Evolutionary conservation across 2,329 filamentous ascomycete species (phyloP), one percentile per base, ranked within the genome.

Genomic region (Aureobasidium sp.): DNA sequence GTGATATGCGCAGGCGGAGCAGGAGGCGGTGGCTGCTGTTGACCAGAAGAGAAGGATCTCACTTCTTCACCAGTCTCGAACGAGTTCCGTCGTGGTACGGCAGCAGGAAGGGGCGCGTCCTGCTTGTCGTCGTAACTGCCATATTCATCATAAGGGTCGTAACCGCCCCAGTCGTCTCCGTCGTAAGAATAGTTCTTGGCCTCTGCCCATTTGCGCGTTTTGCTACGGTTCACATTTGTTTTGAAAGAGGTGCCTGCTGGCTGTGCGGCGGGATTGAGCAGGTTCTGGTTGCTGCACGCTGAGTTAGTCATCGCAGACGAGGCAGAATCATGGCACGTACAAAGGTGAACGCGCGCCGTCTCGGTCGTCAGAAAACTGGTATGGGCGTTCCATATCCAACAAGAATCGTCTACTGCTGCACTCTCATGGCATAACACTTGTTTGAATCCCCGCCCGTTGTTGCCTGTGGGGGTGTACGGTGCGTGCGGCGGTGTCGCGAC

Each of bases 161-260:
- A 78, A 47, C 84, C 88, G 39, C 91, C 93, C 92, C 93, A 97
- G 70, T 96, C 93, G 69, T 95, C 91, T 65, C 92, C 93, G 69
- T 93, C 92, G 71, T 97, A 97, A 71, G 85, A 89, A 68, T 89
- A 86, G 63, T 85, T 81, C 74, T 92, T 93, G 39, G 93, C 93
- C 69, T 96, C 88, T 41, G 93, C 88, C 93, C 93, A 97, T 83
- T 96, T 96, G 75, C 87, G 89, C 60, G 92, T 97, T 77, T 96
- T 96, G 61, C 86, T 83, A 64, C 93, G 86, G 75, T 90, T 93
- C 53, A 97, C 86, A 73, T 96, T 95, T 57, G 91, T 85, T 72
- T 89, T 88, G 76, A 92, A 96, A 30, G 81, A 83, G 32, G 82
- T 74, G 30, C 79, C 76, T 58, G 79, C 78, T 39, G 70, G 72